A percentile compares a stretch with the other conserved stretches of the same genome.
phyloP scores from a whole-genome alignment of 1,139 yeast species.

The Blastobotrys buckinghamii region DNA sequence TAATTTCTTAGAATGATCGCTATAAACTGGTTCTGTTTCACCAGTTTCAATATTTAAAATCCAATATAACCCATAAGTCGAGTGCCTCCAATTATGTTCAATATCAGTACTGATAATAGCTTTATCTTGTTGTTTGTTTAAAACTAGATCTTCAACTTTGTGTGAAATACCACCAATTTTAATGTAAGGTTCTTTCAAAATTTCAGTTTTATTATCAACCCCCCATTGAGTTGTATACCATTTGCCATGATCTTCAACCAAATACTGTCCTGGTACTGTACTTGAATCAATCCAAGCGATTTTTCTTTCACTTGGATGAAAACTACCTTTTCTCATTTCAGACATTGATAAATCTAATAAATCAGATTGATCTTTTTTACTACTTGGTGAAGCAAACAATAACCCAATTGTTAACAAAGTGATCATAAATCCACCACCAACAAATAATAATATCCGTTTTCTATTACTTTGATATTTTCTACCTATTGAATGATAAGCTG shows the following conservation, averaged over 20 bases:
- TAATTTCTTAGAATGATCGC: slow-evolving; percentile 26
- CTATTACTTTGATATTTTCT: not conserved
- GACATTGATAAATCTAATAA: slow-evolving; percentile 18
- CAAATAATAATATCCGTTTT: not conserved
- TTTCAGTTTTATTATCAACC: slow-evolving; percentile 16
- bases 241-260: slow-evolving; percentile 18
- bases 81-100: slow-evolving; percentile 67
- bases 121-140: slow-evolving; percentile 38
- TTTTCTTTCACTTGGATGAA: slow-evolving; percentile 17
- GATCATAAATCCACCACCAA: not conserved
- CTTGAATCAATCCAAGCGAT: slow-evolving; percentile 27
- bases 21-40: slow-evolving; percentile 39
- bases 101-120: slow-evolving; percentile 50
- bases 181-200: slow-evolving; percentile 18
- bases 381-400: not conserved
- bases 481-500: slow-evolving; percentile 2
- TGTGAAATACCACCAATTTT: slow-evolving; percentile 18
- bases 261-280: slow-evolving; percentile 25
- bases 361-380: not conserved
- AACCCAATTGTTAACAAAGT: not conserved
- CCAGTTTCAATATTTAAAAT: slow-evolving; percentile 41
- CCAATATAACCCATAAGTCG: slow-evolving; percentile 65
- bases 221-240: slow-evolving; percentile 25
- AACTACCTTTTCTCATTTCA: slow-evolving; percentile 28
- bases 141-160: slow-evolving; percentile 23